Evolutionary conservation across 2,329 filamentous ascomycete genomes (phyloP).

Genomic region (Fusarium dimerum): DNA sequence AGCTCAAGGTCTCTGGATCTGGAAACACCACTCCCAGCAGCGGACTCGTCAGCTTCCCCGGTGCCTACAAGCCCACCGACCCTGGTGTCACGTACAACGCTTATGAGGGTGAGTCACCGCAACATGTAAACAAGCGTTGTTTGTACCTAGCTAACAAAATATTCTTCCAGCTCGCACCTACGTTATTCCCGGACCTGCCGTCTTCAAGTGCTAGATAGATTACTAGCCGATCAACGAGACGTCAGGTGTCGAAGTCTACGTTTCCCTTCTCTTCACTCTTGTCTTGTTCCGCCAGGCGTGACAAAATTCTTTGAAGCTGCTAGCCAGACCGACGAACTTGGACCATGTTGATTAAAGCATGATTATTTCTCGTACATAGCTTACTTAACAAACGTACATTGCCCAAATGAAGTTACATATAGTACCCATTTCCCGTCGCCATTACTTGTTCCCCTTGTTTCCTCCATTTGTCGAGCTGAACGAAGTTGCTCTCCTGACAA

Average conservation of each 20-base stretch:
- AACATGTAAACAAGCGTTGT: neutral
- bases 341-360: conserved; percentile 3
- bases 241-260: neutral
- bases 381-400: conserved; percentile 10
- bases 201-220: conserved; percentile 46
- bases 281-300: conserved; percentile 12
- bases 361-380: conserved; percentile 7
- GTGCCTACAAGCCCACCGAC: conserved; percentile 51
- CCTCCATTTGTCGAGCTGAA: conserved; percentile 11
- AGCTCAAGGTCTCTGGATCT: conserved; percentile 54
- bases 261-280: neutral
- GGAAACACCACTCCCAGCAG: conserved; percentile 43
- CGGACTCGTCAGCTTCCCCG: conserved; percentile 51
- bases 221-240: neutral
- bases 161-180: conserved; percentile 39
- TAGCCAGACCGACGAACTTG: conserved; percentile 4
- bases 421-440: neutral
- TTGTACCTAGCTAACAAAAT: neutral
- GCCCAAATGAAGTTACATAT: conserved; percentile 1
- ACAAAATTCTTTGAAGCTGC: conserved; percentile 5
- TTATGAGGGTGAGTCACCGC: conserved; percentile 43
- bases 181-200: conserved; percentile 47
- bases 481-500: conserved; percentile 23
- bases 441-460: conserved; percentile 12
- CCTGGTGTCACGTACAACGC: conserved; percentile 54